Evolutionary conservation across 768 basidiomycete genomes (phyloP).

Genomic region (Asterophora parasitica): DNA sequence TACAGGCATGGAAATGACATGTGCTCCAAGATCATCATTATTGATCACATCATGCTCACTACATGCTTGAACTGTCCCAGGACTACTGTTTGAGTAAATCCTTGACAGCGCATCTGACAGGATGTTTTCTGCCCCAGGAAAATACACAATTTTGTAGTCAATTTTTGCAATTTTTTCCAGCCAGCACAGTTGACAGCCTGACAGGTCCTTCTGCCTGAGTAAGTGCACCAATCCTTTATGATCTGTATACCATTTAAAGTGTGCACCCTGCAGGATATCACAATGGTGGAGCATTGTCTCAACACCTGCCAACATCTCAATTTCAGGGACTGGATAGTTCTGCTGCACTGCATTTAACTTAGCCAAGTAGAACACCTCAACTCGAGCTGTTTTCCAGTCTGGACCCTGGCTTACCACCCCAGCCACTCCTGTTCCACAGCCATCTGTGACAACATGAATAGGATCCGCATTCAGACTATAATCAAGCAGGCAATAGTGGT

Average conservation of each 20-base stretch:
- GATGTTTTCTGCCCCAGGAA: constrained; percentile 14
- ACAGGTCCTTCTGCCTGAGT: constrained; percentile 3
- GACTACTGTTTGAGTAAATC: constrained; percentile 10
- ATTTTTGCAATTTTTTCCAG: constrained; percentile 13
- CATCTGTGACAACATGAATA: constrained; percentile 3
- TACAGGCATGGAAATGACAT: constrained; percentile 5
- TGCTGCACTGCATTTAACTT: constrained; percentile 5
- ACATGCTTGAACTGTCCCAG: constrained; percentile 7
- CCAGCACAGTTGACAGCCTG: constrained; percentile 6
- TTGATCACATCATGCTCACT: constrained; percentile 12
- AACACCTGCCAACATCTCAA: constrained; percentile 2
- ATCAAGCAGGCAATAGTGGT: background rate
- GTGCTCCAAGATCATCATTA: background rate
- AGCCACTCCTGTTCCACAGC: background rate
- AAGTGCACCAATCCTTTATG: constrained; percentile 5
- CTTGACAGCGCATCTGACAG: constrained; percentile 30
- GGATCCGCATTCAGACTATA: background rate
- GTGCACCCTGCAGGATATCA: constrained; percentile 4
- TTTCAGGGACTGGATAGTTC: constrained; percentile 1
- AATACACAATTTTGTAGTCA: constrained; percentile 13
- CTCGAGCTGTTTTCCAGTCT: background rate
- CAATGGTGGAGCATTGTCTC: constrained; percentile 5
- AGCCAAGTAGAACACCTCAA: background rate
- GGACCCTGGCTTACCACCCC: background rate
- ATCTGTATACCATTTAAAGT: background rate